Evolutionary conservation across 2,329 filamentous ascomycete genomes (phyloP).

Genomic region (Alternaria postmessia): DNA sequence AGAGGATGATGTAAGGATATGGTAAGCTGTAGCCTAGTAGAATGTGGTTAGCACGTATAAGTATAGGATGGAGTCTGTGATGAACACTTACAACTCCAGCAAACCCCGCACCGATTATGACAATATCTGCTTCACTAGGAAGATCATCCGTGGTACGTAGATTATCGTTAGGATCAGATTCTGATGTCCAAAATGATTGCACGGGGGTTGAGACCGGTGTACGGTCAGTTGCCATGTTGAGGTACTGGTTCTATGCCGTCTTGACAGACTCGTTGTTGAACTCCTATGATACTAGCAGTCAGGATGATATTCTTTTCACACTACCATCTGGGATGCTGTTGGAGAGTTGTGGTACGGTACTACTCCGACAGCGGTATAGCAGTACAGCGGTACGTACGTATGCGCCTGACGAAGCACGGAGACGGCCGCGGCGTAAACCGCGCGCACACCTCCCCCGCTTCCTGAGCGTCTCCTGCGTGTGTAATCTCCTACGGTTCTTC

Average conservation of each 20-base stretch:
- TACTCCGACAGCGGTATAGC: not conserved
- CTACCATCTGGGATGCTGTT: too few species aligned
- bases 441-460: not conserved
- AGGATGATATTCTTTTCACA: not conserved
- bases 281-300: not conserved
- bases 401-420: not conserved
- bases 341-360: not conserved
- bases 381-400: not conserved
- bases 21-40: conserved; percentile 4
- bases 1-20: not conserved
- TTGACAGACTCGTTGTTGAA: not conserved
- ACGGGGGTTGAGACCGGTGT: not conserved
- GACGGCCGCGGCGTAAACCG: not conserved
- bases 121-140: conserved; percentile 21
- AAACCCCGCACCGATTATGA: conserved; percentile 69
- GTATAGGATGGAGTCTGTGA: not conserved
- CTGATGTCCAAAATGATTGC: not conserved
- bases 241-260: not conserved
- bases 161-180: not conserved
- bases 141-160: not conserved
- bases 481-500: not conserved
- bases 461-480: not conserved
- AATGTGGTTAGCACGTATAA: not conserved
- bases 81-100: not conserved
- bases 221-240: not conserved